Percentiles rank a stretch among this genome's conserved stretches.
Conservation (phyloP, 176 grass and related monocot genomes). For the Bolboschoenus planiculmis region DNA sequence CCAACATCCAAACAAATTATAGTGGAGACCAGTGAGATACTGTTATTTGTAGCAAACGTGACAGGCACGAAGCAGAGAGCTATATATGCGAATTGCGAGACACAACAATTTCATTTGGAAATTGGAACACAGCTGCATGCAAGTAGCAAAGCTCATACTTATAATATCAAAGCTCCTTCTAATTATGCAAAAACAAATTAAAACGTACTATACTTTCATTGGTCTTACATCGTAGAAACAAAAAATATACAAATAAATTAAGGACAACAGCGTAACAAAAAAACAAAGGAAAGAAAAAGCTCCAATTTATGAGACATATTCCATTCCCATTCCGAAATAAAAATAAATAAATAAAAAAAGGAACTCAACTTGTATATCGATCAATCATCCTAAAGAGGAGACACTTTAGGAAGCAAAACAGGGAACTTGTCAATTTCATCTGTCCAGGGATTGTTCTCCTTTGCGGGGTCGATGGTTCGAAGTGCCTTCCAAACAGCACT, state of each 20-base stretch:
- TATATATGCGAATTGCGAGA: neutral
- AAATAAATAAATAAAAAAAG: neutral
- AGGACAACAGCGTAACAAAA: neutral
- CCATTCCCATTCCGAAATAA: neutral
- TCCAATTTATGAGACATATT: neutral
- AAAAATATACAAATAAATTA: neutral
- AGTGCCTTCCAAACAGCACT: conserved; percentile 44
- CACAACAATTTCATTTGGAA: neutral
- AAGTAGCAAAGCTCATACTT: neutral
- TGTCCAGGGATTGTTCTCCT: conserved; percentile 36
- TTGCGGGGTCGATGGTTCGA: conserved; percentile 19
- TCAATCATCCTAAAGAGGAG: conserved; percentile 6
- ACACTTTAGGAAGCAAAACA: conserved; percentile 20
- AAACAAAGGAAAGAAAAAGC: neutral
- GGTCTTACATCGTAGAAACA: neutral
- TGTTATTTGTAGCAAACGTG: neutral
- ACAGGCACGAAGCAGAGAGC: neutral
- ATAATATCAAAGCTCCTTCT: neutral
- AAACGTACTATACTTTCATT: neutral
- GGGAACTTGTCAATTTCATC: conserved; percentile 32
- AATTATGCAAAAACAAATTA: neutral
- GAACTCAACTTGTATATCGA: neutral
- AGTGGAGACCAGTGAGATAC: too few species aligned
- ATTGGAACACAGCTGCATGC: neutral
- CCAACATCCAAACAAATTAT: too few species aligned